A percentile compares a stretch with the other conserved stretches of the same genome.
Evolutionary conservation across 192 early-diverging fungal genomes (phyloP).

Genomic region (Coemansia asiatica): DNA sequence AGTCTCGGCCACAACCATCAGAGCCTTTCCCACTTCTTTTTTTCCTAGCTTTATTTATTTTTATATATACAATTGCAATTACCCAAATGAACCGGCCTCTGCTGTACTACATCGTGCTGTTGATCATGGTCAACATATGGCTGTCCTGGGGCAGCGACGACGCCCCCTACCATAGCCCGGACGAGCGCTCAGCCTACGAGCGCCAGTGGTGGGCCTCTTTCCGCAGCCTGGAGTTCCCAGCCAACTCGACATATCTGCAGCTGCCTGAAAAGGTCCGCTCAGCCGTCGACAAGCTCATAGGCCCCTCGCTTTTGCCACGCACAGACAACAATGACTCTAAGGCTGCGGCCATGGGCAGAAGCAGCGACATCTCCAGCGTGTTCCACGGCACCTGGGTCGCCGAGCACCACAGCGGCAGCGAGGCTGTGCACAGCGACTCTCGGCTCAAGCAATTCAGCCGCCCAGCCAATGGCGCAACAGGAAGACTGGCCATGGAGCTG

Average conservation of each 20-base stretch:
- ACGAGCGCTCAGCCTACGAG: constrained; percentile 28
- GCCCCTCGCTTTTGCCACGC: neutral
- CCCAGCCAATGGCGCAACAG: constrained; percentile 17
- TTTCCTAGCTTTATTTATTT: neutral
- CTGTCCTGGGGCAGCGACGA: constrained; percentile 13
- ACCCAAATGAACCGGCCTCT: constrained; percentile 5
- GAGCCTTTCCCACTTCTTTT: neutral
- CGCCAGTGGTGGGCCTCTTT: constrained; percentile 31
- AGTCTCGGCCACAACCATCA: constrained; percentile 4
- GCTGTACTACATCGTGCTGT: neutral
- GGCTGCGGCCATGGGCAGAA: neutral
- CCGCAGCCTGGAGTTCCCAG: constrained; percentile 20
- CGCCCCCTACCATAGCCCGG: constrained; percentile 9
- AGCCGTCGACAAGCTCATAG: constrained; percentile 10
- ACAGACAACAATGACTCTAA: neutral
- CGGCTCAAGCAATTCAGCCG: constrained; percentile 15
- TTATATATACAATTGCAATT: neutral
- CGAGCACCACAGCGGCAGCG: constrained; percentile 8
- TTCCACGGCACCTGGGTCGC: constrained; percentile 27
- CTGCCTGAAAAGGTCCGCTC: constrained; percentile 22
- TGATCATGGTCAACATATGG: constrained; percentile 17
- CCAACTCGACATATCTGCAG: constrained; percentile 29
- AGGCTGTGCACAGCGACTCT: neutral
- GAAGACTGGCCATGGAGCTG: constrained; percentile 24
- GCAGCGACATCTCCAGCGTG: constrained; percentile 16